These are phyloP conservation scores for Aechmea fasciata DNA, from an alignment of 176 grass and related monocot species.

Conservation along the genomic window DNA sequence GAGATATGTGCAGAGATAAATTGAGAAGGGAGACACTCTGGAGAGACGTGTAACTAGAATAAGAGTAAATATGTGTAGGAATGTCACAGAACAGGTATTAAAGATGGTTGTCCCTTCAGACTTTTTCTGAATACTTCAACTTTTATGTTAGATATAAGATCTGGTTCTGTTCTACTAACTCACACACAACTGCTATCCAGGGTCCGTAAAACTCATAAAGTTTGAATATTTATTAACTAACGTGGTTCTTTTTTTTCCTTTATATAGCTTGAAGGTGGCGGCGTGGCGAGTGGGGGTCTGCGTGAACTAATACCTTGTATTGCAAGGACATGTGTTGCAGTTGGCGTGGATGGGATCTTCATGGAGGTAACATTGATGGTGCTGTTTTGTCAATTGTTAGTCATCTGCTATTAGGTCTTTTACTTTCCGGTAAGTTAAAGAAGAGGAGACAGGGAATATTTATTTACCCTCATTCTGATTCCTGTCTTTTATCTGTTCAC, in stretches of 20 bases:
- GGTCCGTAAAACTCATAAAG: too few relatives aligned
- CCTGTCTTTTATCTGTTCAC: constrained; percentile 1
- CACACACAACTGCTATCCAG: too few relatives aligned
- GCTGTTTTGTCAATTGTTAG: constrained; percentile 5
- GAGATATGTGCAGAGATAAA: too few relatives aligned
- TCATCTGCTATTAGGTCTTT: neutral
- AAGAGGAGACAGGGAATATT: neutral
- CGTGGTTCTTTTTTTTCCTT: neutral
- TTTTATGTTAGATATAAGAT: too few relatives aligned
- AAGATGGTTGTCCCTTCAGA: too few relatives aligned
- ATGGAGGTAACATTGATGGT: constrained; percentile 68
- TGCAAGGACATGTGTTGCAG: constrained; percentile 78
- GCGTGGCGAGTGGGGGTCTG: constrained; percentile 82
- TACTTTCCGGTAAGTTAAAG: too few relatives aligned
- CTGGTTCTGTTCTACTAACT: constrained; percentile 5
- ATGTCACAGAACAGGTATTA: too few relatives aligned
- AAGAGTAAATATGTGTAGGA: too few relatives aligned
- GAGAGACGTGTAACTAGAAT: too few relatives aligned
- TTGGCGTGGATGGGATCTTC: constrained; percentile 94
- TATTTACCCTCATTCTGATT: neutral
- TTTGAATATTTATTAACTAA: neutral
- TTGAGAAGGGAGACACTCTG: too few relatives aligned
- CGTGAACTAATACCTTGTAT: constrained; percentile 95
- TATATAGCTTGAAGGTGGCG: constrained; percentile 82
- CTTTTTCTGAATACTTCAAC: too few relatives aligned